Base-by-base conservation (phyloP, 2,329 filamentous ascomycete genomes). In the Pseudogymnoascus sp. region DNA sequence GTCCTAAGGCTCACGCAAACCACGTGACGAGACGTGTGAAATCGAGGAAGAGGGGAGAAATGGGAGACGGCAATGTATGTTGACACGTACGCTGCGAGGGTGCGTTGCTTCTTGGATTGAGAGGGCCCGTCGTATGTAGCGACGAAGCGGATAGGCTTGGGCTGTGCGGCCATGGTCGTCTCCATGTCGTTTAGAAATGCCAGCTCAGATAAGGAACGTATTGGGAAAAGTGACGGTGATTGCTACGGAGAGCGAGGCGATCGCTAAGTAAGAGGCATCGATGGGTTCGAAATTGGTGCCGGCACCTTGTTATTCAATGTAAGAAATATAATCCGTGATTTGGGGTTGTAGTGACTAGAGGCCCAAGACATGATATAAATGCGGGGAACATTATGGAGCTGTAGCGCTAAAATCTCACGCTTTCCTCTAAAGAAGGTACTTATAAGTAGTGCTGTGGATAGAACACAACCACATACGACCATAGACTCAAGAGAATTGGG, bases 161-260 rank as follows among this genome's bases (percentile, higher is more conserved):
- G 65, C 67, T 65, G 64, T 67, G 68, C 67, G 21, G 37, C 67
- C 60, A 19, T 75, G 74, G 60, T 79, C 71, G 65, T 81, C 84
- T 62, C 89, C 85, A 23, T 41, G 12, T 23, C 15, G 5, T 10
- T 34, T 6, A 23, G 19, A 23, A 5, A 41, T 41, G 3, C 23
- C 10, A 41, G 10, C 19, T 41, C 8, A 23, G 19, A 41, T 41
- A 41, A 13, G 19, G 38, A 5, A 4, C 38, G 10, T 41, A 5
- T 41, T 9, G 19, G 38, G 38, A 37, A n/a, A 37, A 9, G 33
- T 34, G 10, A 34, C 12, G 10, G 33, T 34, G 13, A 34, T 5
- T 34, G 10, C 33, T n/a, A 34, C 33, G 10, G 10, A 34, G 33
- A 34, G 33, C 13, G 13, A 34, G 33, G 33, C 2, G 33, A 34